A percentile compares a stretch with the other conserved stretches of the same genome.
These are phyloP conservation scores for Globisporangium nodosum DNA, from an alignment of 352 stramenopile species.

Conservation along the genomic window DNA sequence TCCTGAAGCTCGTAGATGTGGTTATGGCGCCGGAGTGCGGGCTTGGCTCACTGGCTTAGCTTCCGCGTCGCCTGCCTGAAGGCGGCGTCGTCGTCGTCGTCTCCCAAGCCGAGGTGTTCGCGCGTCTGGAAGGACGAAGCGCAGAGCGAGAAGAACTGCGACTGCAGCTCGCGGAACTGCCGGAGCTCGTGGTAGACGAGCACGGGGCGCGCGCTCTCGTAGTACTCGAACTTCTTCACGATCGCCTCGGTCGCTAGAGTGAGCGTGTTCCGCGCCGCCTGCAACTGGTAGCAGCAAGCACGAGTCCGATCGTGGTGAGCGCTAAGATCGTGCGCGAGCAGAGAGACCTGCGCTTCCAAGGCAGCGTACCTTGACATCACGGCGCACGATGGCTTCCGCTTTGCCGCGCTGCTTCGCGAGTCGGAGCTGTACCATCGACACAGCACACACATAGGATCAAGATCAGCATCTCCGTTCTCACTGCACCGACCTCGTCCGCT, in stretches of 20 bases:
- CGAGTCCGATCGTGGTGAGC: no score
- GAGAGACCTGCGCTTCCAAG: neutral
- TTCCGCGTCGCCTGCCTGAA: neutral
- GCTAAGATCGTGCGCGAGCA: no score
- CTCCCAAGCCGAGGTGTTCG: neutral
- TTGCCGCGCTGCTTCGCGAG: constrained; percentile 18
- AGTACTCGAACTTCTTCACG: constrained; percentile 22
- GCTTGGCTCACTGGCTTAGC: neutral
- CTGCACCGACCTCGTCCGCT: neutral
- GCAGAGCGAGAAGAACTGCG: constrained; percentile 20
- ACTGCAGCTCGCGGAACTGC: constrained; percentile 25
- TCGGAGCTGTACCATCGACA: constrained; percentile 11
- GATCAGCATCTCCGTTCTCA: neutral
- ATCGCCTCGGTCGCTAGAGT: constrained; percentile 11
- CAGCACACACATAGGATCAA: neutral
- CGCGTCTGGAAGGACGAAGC: constrained; percentile 15
- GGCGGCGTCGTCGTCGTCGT: neutral
- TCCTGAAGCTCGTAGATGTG: no score
- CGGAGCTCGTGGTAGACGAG: constrained; percentile 22
- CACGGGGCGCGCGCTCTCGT: constrained; percentile 16
- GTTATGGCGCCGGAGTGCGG: neutral
- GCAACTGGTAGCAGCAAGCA: constrained; percentile 11
- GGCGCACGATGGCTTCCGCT: constrained; percentile 20
- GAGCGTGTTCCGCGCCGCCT: constrained; percentile 15
- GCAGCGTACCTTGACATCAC: constrained; percentile 21